Evolutionary conservation across 2,329 filamentous ascomycete species (phyloP), one percentile per base, ranked within the genome.

Genomic region (Colletotrichum sp.): DNA sequence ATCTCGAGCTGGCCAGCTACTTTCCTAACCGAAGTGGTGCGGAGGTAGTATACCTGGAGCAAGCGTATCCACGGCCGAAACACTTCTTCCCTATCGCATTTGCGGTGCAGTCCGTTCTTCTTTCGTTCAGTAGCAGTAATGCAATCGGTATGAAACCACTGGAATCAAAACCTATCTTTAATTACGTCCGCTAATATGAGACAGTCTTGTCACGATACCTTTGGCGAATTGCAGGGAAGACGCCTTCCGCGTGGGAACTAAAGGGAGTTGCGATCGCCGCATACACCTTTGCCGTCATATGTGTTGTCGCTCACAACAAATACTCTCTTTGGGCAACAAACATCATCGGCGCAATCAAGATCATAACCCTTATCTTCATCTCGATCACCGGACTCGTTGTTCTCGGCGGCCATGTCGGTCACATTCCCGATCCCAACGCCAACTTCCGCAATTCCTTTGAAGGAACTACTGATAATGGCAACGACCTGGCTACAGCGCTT

Each of bases 11-110:
- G 16, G 89, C 92, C 0, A 87, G 90, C 1, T 94, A 92, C 77
- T 94, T 94, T 74, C 92, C 92, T 0, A 93, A 90, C 80, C 89
- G 92, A 12, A 93, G 90, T 2, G 93, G 92, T 0, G 89, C 89
- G 0, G 92, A 94, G 79, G 92, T 93, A 0, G 92, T 93, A 0
- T 94, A 93, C 77, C 87, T 94, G 0, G 93, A 94, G 78, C 93
- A 94, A 79, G 90, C 92, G 0, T 95, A 90, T 77, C 92, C 92
- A 1, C 87, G 91, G 2, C 93, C 93, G 0, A 89, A 87, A 70
- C 93, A 91, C 80, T 88, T 94, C 76, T 91, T 94, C 62, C 91
- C 92, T 0, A 90, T 91, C 0, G 87, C 91, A 0, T 94, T 93
- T 80, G 93, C 93, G 0, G 89, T 93, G 5, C 91, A 93, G 80